Evolutionary conservation across 1,284 basidiomycete species (phyloP), one percentile per base, ranked within the genome.

Genomic region (Pseudozyma flocculosa): DNA sequence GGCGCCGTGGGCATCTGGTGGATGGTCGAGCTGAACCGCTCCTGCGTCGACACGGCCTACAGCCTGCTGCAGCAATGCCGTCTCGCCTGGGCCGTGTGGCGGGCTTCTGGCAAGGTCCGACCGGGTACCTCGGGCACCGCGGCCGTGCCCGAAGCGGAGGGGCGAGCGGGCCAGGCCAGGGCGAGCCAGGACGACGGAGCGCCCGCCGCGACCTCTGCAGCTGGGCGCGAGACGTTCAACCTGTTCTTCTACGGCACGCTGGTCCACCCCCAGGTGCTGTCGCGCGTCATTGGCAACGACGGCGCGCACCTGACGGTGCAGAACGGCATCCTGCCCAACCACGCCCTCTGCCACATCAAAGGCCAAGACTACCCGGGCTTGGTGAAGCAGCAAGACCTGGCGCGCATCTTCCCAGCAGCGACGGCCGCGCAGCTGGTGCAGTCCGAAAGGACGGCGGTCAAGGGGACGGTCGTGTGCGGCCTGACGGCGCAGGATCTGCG

Each of bases 201-300:
- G 36, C 29, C 29, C 29, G 29, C 29, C 29, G n/a, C n/a, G n/a
- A n/a, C n/a, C n/a, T n/a, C n/a, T n/a, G n/a, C n/a, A n/a, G n/a
- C n/a, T n/a, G n/a, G n/a, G n/a, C n/a, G n/a, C n/a, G n/a, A n/a
- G 38, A 40, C 38, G 38, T 19, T 11, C 38, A 40, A 19, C 18
- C 13, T 71, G 50, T 68, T 71, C 52, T 71, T 71, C 46, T 71
- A 68, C 47, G 68, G 68, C 14, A 71, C 66, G 3, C 43, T 71
- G 1, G 66, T 71, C 11, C 68, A 71, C 49, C 68, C 68, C 3
- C 48, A 48, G 21, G 66, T 71, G 41, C 45, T 71, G 3, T 36
- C 59, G 2, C 36, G 62, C 0, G 62, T 71, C 4, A 68, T 68
- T 21, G 64, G 65, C 1, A 59, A 53, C 23, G 26, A 48, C 17